These are phyloP conservation scores for Salvia miltiorrhiza DNA, from an alignment of 257 asterid genomes.

Conservation along the genomic window DNA sequence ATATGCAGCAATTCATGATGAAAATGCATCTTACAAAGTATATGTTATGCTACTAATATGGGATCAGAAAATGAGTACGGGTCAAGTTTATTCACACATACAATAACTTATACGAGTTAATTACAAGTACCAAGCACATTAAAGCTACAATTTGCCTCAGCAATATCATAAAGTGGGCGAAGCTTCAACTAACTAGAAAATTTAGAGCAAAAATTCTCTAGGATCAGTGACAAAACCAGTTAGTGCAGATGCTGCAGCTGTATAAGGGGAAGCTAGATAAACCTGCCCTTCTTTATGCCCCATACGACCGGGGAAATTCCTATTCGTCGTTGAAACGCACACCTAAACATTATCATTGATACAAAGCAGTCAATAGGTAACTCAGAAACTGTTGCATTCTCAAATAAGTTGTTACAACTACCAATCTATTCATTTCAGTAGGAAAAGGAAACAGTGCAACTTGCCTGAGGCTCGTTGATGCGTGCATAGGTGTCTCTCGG, in stretches of 20 bases:
- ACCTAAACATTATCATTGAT: background rate
- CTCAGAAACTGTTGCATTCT: too few species aligned
- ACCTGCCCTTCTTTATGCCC: slow-evolving; percentile 94
- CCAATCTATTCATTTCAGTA: too few species aligned
- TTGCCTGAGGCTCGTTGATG: slow-evolving; percentile 87
- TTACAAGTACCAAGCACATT: too few species aligned
- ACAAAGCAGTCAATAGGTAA: too few species aligned
- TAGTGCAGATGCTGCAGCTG: slow-evolving; percentile 95
- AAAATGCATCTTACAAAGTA: too few species aligned
- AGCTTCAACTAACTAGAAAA: background rate
- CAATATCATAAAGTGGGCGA: too few species aligned
- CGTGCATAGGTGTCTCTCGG: slow-evolving; percentile 96
- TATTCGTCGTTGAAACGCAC: slow-evolving; percentile 52
- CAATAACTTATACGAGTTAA: background rate
- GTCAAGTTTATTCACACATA: background rate
- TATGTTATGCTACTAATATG: too few species aligned
- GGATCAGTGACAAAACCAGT: slow-evolving; percentile 92
- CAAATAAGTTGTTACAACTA: too few species aligned
- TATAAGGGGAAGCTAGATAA: slow-evolving; percentile 92
- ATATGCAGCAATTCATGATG: background rate
- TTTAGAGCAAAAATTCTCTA: slow-evolving; percentile 68
- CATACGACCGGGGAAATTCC: slow-evolving; percentile 91
- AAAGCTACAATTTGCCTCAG: too few species aligned
- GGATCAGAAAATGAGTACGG: too few species aligned
- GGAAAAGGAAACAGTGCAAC: slow-evolving; percentile 10